Evolutionary conservation across 768 basidiomycete genomes (phyloP).

Genomic region (Kwoniella dendrophila): DNA sequence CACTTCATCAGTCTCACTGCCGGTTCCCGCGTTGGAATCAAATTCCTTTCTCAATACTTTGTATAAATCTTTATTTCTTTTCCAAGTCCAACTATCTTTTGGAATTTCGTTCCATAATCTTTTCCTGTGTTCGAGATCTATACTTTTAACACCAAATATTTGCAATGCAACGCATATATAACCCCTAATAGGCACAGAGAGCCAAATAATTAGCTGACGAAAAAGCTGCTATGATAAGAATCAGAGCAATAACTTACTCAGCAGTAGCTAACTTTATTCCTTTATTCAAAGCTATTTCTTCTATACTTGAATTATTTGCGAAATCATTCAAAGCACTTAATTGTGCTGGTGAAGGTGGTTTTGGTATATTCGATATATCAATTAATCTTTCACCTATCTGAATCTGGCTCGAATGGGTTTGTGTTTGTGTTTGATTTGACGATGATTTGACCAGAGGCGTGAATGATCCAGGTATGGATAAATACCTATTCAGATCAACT

Average conservation of each 20-base stretch:
- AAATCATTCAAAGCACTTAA: slow-evolving; percentile 19
- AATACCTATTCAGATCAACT: slow-evolving; percentile 16
- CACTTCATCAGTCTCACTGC: not conserved
- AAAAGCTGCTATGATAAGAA: no score
- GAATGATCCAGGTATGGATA: not conserved
- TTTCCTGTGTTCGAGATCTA: slow-evolving; percentile 11
- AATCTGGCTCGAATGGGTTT: not conserved
- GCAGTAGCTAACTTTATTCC: slow-evolving; percentile 30
- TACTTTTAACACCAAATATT: slow-evolving; percentile 4
- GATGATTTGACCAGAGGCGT: not conserved
- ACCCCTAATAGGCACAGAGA: slow-evolving; percentile 5
- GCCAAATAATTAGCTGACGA: not conserved
- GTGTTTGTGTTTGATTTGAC: no score
- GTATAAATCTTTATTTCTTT: slow-evolving; percentile 3
- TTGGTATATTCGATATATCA: not conserved
- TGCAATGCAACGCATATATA: slow-evolving; percentile 28
- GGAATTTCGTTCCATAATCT: slow-evolving; percentile 23
- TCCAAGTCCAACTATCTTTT: slow-evolving; percentile 10
- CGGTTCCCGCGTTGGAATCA: not conserved
- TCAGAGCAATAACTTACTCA: slow-evolving; percentile 35
- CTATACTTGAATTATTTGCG: slow-evolving; percentile 8
- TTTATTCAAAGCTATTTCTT: slow-evolving; percentile 13
- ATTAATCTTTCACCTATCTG: slow-evolving; percentile 3
- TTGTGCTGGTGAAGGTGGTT: slow-evolving; percentile 20
- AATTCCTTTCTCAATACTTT: not conserved